phyloP scores from a whole-genome alignment of 352 stramenopile genomes.

The Phytophthora sp. region DNA sequence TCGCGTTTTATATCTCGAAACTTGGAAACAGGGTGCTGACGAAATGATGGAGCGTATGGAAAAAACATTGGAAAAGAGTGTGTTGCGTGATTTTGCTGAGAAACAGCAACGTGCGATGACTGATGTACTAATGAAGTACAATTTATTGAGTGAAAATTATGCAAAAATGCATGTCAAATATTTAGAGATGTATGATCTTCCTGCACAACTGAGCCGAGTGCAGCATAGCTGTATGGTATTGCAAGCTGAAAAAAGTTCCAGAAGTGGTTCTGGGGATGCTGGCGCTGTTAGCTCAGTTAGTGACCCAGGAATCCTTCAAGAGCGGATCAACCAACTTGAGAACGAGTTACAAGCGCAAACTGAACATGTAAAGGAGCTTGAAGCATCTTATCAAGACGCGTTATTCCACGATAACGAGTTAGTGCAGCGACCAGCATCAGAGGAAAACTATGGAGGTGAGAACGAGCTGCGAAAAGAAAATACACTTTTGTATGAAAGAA shows the following conservation, averaged over 20 bases:
- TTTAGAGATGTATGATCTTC: slow-evolving; percentile 53
- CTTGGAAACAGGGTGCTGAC: slow-evolving; percentile 84
- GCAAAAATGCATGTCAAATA: slow-evolving; percentile 57
- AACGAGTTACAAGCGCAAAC: slow-evolving; percentile 47
- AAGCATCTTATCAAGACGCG: slow-evolving; percentile 32
- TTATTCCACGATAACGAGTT: slow-evolving; percentile 14
- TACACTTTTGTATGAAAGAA: slow-evolving; percentile 60
- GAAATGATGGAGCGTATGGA: slow-evolving; percentile 72
- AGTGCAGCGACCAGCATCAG: not conserved
- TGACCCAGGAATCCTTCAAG: slow-evolving; percentile 22
- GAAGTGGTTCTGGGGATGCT: not conserved
- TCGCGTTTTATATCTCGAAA: slow-evolving; percentile 91
- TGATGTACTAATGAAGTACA: slow-evolving; percentile 46
- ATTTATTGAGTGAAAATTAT: slow-evolving; percentile 45
- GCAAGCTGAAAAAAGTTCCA: slow-evolving; percentile 36
- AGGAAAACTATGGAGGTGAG: slow-evolving; percentile 6
- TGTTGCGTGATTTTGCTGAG: slow-evolving; percentile 57
- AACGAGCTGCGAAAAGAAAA: slow-evolving; percentile 61
- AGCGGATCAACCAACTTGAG: slow-evolving; percentile 60
- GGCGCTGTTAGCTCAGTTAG: not conserved
- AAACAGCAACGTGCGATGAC: slow-evolving; percentile 39
- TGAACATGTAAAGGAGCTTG: slow-evolving; percentile 51
- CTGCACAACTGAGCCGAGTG: slow-evolving; percentile 44
- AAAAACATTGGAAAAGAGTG: slow-evolving; percentile 61
- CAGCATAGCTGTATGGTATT: slow-evolving; percentile 63